Base-by-base conservation (phyloP, 2,329 filamentous ascomycete genomes). In the Fusarium sp. region DNA sequence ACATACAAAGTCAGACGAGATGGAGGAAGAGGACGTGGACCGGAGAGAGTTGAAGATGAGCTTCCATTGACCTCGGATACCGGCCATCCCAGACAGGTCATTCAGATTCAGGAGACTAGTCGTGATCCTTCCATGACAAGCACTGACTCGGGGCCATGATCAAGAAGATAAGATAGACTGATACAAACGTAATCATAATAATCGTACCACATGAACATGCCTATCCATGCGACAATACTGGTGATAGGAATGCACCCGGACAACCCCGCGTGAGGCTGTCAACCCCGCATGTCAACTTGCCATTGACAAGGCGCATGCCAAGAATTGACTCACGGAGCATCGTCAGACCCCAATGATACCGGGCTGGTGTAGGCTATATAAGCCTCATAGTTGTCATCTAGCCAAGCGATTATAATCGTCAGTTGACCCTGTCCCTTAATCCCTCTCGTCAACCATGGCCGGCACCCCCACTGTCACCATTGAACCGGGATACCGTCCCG, bases 1-100 rank as follows among this genome's bases (percentile, higher is more conserved):
- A 61, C 17, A 3, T 60, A 72, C 6, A 66, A 66, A 2, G 52
- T 68, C 3, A 75, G 47, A 11, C 1, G 71, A 61, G 17, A 62
- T 54, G 1, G 45, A 32, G 58, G 50, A n/a, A 56, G 54, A 22
- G 15, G 30, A 17, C 15, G 37, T 17, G 40, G 11, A 15, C 17
- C 4, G 22, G 43, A 4, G 3, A 20, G 35, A 9, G 61, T 66
- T 1, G 70, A 71, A n/a, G 72, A 78, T 27, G 76, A 78, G 65
- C 11, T 74, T 1, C 76, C 76, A 3, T 52, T 78, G 45, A 78
- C 76, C 3, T 70, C 65, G 6, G 59, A 78, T 61, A 62, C 74
- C 0, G 76, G 76, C 1, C 76, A 78, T 43, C 73, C 76, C 0
- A 78, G 76, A 25, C 57, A 66, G 15, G 37, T 30, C 2, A n/a